These are phyloP conservation scores for Entamoeba moshkovskii DNA, from an alignment of 208 protist genomes.

Conservation along the genomic window DNA sequence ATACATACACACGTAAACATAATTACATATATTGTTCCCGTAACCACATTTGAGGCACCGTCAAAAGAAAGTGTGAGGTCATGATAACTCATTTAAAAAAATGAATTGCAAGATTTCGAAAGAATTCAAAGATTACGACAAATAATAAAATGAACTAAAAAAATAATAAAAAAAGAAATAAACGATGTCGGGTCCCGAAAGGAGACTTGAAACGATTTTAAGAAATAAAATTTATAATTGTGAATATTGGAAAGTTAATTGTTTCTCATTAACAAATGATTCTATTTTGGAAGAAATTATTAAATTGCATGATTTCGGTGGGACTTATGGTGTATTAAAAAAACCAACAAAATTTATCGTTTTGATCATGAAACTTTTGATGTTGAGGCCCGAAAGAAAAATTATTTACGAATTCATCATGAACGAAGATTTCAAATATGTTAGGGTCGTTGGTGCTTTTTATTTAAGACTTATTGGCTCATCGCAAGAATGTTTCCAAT, in stretches of 20 bases:
- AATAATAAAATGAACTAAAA: background rate
- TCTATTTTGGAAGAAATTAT: background rate
- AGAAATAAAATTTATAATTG: constrained; percentile 3
- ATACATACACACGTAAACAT: no score
- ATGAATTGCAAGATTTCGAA: no score
- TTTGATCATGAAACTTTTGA: background rate
- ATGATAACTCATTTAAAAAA: no score
- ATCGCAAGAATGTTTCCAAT: background rate
- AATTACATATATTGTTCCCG: no score
- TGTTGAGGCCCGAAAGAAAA: background rate
- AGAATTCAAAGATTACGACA: no score
- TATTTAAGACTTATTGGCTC: background rate
- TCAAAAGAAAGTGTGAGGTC: no score
- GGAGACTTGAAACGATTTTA: background rate
- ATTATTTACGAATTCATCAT: background rate
- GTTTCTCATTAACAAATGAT: background rate
- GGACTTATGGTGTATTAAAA: background rate
- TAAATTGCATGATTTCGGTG: background rate
- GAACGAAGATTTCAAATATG: background rate
- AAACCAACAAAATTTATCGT: background rate
- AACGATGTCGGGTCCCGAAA: background rate
- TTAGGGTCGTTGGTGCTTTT: background rate
- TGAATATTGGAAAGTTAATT: background rate
- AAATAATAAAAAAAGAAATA: background rate
- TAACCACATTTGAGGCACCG: no score